Evolutionary conservation across 305 asterid species (phyloP).

Genomic region (Nicotiana rustica): DNA sequence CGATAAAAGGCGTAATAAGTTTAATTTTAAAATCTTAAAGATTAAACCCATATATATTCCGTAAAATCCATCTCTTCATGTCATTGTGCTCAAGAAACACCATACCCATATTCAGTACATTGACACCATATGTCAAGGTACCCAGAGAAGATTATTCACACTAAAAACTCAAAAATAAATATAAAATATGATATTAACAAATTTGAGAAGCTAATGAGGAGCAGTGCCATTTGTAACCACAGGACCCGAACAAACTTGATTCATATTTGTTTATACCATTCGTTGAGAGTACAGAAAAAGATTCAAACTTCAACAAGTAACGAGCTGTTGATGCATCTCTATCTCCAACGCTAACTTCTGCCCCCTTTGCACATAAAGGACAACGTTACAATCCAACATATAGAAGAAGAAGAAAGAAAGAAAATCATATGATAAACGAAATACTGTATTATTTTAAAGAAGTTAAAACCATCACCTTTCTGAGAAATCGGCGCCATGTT

Average conservation of each 20-base stretch:
- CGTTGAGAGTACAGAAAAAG: neutral
- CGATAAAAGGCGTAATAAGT: too few relatives aligned
- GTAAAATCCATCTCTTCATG: neutral
- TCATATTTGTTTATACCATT: neutral
- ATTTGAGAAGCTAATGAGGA: neutral
- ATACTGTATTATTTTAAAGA: too few relatives aligned
- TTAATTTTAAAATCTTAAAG: neutral
- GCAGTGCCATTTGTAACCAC: neutral
- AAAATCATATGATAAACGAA: too few relatives aligned
- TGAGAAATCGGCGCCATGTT: neutral
- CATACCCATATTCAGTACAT: neutral
- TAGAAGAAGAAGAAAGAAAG: neutral
- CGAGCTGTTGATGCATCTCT: neutral
- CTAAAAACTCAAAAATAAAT: neutral
- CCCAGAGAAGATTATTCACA: neutral
- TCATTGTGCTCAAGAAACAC: neutral
- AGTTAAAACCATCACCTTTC: too few relatives aligned
- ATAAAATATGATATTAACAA: too few relatives aligned
- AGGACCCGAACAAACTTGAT: neutral
- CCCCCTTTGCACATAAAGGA: neutral
- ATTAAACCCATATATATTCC: too few relatives aligned
- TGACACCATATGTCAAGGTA: neutral
- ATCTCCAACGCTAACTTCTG: neutral
- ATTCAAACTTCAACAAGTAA: constrained; percentile 5
- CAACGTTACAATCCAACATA: neutral